phyloP scores from a whole-genome alignment of 73 alveolate genomes.

The Tetrahymena malaccensis region DNA sequence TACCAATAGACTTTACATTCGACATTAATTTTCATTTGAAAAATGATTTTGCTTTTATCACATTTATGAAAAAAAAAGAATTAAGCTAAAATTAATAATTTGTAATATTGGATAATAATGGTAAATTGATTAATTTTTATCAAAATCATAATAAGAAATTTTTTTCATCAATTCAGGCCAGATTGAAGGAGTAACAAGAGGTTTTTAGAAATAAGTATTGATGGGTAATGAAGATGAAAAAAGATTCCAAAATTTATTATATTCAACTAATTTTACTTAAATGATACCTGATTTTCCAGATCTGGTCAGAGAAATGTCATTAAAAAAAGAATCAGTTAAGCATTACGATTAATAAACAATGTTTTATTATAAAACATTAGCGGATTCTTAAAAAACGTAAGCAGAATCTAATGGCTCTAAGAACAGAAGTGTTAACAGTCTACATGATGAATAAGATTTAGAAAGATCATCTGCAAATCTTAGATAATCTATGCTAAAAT shows the following conservation, averaged over 20 bases:
- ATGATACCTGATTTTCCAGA: background rate
- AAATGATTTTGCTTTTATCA: background rate
- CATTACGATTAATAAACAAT: background rate
- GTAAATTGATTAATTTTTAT: background rate
- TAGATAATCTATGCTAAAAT: background rate
- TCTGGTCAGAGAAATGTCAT: background rate
- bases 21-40: background rate
- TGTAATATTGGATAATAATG: background rate
- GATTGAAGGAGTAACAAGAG: background rate
- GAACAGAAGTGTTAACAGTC: background rate
- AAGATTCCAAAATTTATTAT: background rate
- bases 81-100: background rate
- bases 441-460: background rate
- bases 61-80: background rate
- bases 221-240: background rate
- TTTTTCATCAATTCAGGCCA: background rate
- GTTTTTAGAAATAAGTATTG: background rate
- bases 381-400: background rate
- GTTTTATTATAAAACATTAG: background rate
- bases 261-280: background rate
- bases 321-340: background rate
- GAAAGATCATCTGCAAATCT: background rate
- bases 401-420: background rate
- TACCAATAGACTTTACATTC: background rate
- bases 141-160: too few relatives aligned